Conservation (phyloP, 352 stramenopile genomes). For the Albugo laibachii region DNA sequence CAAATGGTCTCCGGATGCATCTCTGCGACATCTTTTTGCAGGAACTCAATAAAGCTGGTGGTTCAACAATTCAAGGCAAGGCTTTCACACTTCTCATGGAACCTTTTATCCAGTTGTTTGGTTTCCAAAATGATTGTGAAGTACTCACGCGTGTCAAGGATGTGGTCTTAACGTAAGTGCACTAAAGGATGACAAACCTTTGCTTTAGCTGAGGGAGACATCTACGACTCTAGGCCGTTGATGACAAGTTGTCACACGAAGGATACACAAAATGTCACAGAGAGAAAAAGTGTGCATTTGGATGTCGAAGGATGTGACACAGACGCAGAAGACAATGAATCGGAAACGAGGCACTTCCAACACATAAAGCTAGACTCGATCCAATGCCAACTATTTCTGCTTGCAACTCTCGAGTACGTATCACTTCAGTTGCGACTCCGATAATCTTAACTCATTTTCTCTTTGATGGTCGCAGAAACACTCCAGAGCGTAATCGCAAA, state of each 20-base stretch:
- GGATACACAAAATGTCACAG: slow-evolving; percentile 17
- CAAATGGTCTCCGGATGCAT: slow-evolving; percentile 66
- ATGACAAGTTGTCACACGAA: slow-evolving; percentile 47
- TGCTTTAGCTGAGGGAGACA: neutral
- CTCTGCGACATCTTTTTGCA: slow-evolving; percentile 49
- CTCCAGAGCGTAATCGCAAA: slow-evolving; percentile 53
- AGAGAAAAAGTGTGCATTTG: slow-evolving; percentile 10
- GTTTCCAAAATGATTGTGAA: slow-evolving; percentile 56
- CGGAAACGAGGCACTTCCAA: slow-evolving; percentile 35
- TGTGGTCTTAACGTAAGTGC: slow-evolving; percentile 30
- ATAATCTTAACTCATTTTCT: neutral
- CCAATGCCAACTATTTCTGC: slow-evolving; percentile 62
- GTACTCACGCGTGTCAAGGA: slow-evolving; percentile 65
- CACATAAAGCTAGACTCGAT: slow-evolving; percentile 34
- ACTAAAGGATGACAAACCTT: neutral
- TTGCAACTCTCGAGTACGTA: slow-evolving; percentile 51
- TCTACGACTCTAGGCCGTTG: slow-evolving; percentile 15
- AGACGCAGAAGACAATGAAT: slow-evolving; percentile 27
- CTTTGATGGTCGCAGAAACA: slow-evolving; percentile 18
- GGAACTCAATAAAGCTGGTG: slow-evolving; percentile 35
- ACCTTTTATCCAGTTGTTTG: slow-evolving; percentile 63
- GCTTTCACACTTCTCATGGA: slow-evolving; percentile 54
- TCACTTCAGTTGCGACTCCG: neutral
- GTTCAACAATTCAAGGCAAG: slow-evolving; percentile 25
- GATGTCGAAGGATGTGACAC: slow-evolving; percentile 7